A percentile compares a stretch with the other conserved stretches of the same genome.
Evolutionary conservation across 2,329 filamentous ascomycete species (phyloP).

Genomic region (Xylariaceae sp.): DNA sequence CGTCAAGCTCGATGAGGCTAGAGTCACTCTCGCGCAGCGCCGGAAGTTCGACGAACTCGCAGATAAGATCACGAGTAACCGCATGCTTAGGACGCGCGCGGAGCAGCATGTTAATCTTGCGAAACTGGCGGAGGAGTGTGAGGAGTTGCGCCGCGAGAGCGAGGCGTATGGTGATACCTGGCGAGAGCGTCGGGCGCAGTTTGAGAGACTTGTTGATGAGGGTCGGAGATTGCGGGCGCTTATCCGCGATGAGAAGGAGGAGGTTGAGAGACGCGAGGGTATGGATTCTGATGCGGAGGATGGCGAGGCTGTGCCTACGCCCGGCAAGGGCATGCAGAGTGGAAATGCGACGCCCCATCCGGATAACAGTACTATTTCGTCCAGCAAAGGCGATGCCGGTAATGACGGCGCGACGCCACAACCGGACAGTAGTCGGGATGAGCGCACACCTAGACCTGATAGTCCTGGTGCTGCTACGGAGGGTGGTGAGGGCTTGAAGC

Average conservation of each 20-base stretch:
- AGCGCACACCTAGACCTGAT: conserved; percentile 30
- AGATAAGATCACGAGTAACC: conserved; percentile 78
- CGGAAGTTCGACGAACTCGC: conserved; percentile 85
- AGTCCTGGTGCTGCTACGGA: conserved; percentile 32
- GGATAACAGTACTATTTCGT: conserved; percentile 35
- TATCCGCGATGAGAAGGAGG: conserved; percentile 93
- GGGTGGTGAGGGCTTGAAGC: conserved; percentile 34
- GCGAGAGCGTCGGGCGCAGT: conserved; percentile 79
- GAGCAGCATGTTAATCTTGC: conserved; percentile 73
- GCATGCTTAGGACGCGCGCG: conserved; percentile 72
- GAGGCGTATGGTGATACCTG: conserved; percentile 76
- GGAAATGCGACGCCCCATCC: conserved; percentile 47
- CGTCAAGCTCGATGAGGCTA: conserved; percentile 69
- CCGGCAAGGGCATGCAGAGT: conserved; percentile 39
- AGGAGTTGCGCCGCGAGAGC: conserved; percentile 79
- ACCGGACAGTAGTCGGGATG: conserved; percentile 39
- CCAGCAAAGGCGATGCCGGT: conserved; percentile 24
- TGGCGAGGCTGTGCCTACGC: conserved; percentile 35
- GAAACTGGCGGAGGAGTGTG: conserved; percentile 84
- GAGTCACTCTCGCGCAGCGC: conserved; percentile 67
- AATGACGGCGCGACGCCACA: conserved; percentile 34
- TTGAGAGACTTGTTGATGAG: conserved; percentile 83
- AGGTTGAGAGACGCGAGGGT: conserved; percentile 80
- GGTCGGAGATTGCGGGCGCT: conserved; percentile 78
- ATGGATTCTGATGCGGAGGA: conserved; percentile 67